Percentiles rank a stretch among this genome's conserved stretches.
Evolutionary conservation across 2,329 filamentous ascomycete genomes (phyloP).

Genomic region (Paecilomyces sp.): DNA sequence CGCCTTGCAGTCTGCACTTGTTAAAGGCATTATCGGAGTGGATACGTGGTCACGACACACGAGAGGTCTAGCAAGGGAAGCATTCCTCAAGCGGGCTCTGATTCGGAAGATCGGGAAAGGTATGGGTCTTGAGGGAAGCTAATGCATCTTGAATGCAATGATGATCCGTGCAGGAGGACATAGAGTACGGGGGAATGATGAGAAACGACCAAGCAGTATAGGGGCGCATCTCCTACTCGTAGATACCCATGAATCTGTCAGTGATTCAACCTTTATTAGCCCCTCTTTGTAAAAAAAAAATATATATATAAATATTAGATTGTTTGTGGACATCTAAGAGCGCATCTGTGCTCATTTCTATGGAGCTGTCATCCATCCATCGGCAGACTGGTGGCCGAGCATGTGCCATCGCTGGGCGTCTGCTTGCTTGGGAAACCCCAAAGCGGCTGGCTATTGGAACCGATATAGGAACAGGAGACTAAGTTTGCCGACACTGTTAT

Average conservation of each 20-base stretch:
- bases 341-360: not conserved
- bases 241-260: not conserved
- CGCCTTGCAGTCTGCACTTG: constrained; percentile 41
- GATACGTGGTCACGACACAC: constrained; percentile 43
- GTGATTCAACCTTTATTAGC: not conserved
- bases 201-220: not conserved
- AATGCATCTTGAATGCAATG: not conserved
- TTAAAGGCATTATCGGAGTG: constrained; percentile 37
- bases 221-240: not conserved
- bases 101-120: constrained; percentile 39
- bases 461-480: not conserved
- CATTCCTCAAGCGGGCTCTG: constrained; percentile 39
- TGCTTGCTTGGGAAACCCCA: not conserved
- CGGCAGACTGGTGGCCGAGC: not conserved
- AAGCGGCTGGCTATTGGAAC: not conserved
- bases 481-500: not conserved
- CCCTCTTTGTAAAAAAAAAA: not conserved
- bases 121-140: constrained; percentile 34
- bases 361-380: not conserved
- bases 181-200: not conserved
- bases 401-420: not conserved
- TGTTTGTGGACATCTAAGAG: not conserved
- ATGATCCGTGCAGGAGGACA: not conserved
- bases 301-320: not conserved
- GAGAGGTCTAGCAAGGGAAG: constrained; percentile 40